Evolutionary conservation across 2,329 filamentous ascomycete genomes (phyloP), one percentile per base, ranked within the genome.

Genomic region (Nemania serpens): DNA sequence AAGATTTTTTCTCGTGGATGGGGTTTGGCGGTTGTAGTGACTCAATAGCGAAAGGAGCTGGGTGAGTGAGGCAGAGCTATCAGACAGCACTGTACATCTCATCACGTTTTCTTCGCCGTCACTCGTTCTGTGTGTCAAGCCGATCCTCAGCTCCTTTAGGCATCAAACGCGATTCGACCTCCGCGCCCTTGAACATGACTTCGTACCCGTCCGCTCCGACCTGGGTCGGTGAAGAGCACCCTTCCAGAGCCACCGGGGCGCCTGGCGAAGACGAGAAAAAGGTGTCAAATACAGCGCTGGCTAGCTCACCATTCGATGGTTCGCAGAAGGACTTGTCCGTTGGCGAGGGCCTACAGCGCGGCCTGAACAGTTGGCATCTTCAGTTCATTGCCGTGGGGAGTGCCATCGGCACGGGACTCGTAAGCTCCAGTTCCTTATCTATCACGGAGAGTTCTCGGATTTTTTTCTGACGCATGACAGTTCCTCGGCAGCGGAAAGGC

Each of bases 381-480:
- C 74, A 76, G 63, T 76, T 76, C 62, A 70, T 76, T 39, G 74
- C 74, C 42, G 72, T 76, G 41, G 74, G 74, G 68, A 87, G 86
- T 55, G 90, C 88, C 13, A 87, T 91, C 68, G 89, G 89, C 55
- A 91, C 89, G 2, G 89, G 89, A 65, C 80, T 91, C 45, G 63
- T 65, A 59, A 63, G 63, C 17, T 29, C 18, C 39, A 20, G 36
- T 4, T 18, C 13, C 20, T 54, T 13, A 2, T 37, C 18, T 17
- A 6, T 25, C 5, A 34, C 15, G 25, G 18, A 15, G 48, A 37
- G 12, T 25, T 36, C 13, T 17, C 9, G 25, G 42, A 29, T 29
- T 49, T 10, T 17, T 37, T 34, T 46, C 60, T 65, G 43, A 63
- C 50, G 39, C 18, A 18, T 18, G 7, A 22, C 48, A 65, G 63